Evolutionary conservation across 1,284 basidiomycete genomes (phyloP).

Genomic region (Papiliotrema terrestris): DNA sequence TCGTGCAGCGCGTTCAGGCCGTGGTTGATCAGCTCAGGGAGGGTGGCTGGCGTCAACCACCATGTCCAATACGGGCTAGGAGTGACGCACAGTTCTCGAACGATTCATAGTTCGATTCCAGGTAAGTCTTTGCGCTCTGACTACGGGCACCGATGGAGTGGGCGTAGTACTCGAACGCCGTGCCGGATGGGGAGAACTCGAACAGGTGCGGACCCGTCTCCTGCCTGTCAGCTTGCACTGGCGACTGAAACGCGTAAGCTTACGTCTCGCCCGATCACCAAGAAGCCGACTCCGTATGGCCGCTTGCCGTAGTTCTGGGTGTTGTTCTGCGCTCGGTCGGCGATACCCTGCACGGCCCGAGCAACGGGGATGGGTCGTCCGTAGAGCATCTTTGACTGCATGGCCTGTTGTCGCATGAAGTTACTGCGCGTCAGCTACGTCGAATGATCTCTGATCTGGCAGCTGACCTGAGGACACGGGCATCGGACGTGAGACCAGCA

Average conservation of each 20-base stretch:
- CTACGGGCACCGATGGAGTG: slow-evolving; percentile 97
- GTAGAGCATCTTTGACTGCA: slow-evolving; percentile 91
- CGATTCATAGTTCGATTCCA: slow-evolving; percentile 87
- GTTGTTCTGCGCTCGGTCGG: slow-evolving; percentile 98
- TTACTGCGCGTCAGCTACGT: slow-evolving; percentile 61
- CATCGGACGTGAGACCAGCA: slow-evolving; percentile 95
- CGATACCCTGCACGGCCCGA: slow-evolving; percentile 86
- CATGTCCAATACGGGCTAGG: not conserved
- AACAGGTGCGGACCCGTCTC: slow-evolving; percentile 93
- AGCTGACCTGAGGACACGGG: slow-evolving; percentile 83
- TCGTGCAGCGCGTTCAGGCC: slow-evolving; percentile 89
- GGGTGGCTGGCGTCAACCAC: slow-evolving; percentile 55
- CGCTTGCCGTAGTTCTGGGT: slow-evolving; percentile 97
- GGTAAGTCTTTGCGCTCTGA: slow-evolving; percentile 97
- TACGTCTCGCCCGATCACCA: slow-evolving; percentile 89
- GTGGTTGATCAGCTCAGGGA: slow-evolving; percentile 84
- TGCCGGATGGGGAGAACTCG: slow-evolving; percentile 96
- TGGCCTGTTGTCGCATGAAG: slow-evolving; percentile 99
- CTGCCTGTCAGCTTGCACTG: slow-evolving; percentile 22
- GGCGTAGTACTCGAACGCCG: slow-evolving; percentile 96
- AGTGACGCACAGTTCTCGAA: slow-evolving; percentile 73
- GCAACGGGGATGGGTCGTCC: slow-evolving; percentile 92
- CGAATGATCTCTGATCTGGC: not conserved
- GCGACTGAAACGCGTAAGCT: slow-evolving; percentile 10
- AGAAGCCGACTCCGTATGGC: slow-evolving; percentile 98